Evolutionary conservation across 768 basidiomycete species (phyloP).

Genomic region (Hydnomerulius pinastri): DNA sequence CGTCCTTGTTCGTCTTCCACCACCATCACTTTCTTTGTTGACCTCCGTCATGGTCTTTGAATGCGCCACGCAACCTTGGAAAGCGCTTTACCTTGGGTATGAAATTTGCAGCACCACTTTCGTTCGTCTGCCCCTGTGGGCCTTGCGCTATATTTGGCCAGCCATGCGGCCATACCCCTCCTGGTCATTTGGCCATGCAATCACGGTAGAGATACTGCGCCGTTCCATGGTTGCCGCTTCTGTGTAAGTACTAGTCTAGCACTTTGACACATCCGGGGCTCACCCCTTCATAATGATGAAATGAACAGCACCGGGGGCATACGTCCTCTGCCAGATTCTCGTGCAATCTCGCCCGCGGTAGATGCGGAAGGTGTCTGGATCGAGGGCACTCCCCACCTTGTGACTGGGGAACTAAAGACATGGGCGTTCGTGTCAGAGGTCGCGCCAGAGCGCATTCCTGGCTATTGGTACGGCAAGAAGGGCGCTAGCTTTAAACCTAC

Average conservation of each 20-base stretch:
- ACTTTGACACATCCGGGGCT: conserved; percentile 1
- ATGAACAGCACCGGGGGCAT: conserved; percentile 11
- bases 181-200: conserved; percentile 45
- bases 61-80: conserved; percentile 45
- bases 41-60: conserved; percentile 10
- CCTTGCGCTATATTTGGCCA: conserved; percentile 34
- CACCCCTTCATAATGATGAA: background rate
- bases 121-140: conserved; percentile 52
- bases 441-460: conserved; percentile 47
- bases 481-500: conserved; percentile 37
- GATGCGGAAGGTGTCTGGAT: conserved; percentile 33
- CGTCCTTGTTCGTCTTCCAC: background rate
- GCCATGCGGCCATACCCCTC: conserved; percentile 45
- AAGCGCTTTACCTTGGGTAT: conserved; percentile 48
- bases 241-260: conserved; percentile 14
- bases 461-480: conserved; percentile 56
- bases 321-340: conserved; percentile 9
- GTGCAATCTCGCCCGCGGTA: conserved; percentile 6
- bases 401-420: conserved; percentile 31
- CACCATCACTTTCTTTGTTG: background rate
- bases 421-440: conserved; percentile 37
- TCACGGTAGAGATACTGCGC: conserved; percentile 37
- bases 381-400: conserved; percentile 30
- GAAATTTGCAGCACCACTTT: conserved; percentile 41
- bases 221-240: conserved; percentile 19